Conservation (phyloP, 306 rosid species). For the Prunus davidiana region DNA sequence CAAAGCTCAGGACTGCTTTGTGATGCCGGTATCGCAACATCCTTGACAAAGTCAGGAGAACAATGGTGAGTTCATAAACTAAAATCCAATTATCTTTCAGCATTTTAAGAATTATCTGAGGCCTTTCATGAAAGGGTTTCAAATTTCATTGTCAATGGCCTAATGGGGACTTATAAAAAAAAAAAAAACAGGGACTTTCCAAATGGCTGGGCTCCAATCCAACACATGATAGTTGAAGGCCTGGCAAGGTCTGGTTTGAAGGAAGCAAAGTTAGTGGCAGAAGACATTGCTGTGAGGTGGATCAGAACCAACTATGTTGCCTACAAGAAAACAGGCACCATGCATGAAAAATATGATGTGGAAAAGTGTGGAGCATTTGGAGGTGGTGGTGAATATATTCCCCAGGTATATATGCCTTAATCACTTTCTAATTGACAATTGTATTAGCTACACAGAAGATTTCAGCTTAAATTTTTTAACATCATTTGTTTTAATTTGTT, state of each 20-base stretch:
- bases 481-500: conserved; percentile 1
- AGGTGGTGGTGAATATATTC: conserved; percentile 79
- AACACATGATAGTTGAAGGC: conserved; percentile 97
- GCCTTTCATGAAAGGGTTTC: background rate
- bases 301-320: conserved; percentile 69
- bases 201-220: conserved; percentile 94
- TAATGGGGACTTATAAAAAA: conserved; percentile 8
- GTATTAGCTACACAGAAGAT: background rate
- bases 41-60: conserved; percentile 59
- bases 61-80: conserved; percentile 50
- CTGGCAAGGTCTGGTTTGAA: conserved; percentile 56
- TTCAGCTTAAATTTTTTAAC: background rate
- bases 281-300: conserved; percentile 78
- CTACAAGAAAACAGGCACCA: conserved; percentile 64
- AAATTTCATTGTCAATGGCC: background rate
- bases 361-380: conserved; percentile 71
- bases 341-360: conserved; percentile 85
- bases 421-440: background rate
- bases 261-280: conserved; percentile 72
- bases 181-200: conserved; percentile 74
- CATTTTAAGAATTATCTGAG: background rate
- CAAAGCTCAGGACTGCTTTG: conserved; percentile 59
- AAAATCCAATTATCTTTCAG: background rate
- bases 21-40: conserved; percentile 70
- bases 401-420: conserved; percentile 50